These are phyloP conservation scores for Trichoderma harzianum DNA, from an alignment of 2,329 filamentous ascomycete species.

Conservation along the genomic window DNA sequence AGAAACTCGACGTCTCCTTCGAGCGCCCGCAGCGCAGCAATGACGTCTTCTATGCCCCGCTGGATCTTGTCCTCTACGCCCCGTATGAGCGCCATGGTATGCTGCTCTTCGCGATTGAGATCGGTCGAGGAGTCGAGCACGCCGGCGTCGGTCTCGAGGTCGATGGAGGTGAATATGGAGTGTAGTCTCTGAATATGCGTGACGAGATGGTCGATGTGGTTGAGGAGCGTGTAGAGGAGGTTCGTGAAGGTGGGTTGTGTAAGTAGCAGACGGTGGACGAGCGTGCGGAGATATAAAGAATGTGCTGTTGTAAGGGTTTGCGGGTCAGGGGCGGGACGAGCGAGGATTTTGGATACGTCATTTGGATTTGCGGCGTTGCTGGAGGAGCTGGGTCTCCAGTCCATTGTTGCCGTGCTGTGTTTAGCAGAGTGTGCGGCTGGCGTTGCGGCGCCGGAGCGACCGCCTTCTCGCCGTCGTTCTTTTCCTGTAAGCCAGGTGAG, in stretches of 20 bases:
- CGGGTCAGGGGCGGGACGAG: slow-evolving; percentile 61
- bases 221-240: slow-evolving; percentile 62
- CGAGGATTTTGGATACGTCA: not conserved
- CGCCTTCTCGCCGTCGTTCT: slow-evolving; percentile 28
- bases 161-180: slow-evolving; percentile 70
- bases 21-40: slow-evolving; percentile 49
- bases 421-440: slow-evolving; percentile 19
- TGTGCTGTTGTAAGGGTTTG: slow-evolving; percentile 81
- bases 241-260: slow-evolving; percentile 61
- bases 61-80: slow-evolving; percentile 64
- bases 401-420: not conserved
- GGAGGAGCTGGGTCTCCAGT: slow-evolving; percentile 11
- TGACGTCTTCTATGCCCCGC: slow-evolving; percentile 63
- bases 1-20: slow-evolving; percentile 45
- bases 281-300: slow-evolving; percentile 66
- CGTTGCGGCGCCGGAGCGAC: slow-evolving; percentile 26
- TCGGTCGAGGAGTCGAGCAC: slow-evolving; percentile 74
- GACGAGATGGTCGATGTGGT: slow-evolving; percentile 76
- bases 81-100: slow-evolving; percentile 62
- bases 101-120: slow-evolving; percentile 67
- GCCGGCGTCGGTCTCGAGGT: slow-evolving; percentile 78
- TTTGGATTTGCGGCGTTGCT: not conserved
- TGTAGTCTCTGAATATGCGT: slow-evolving; percentile 74
- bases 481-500: slow-evolving; percentile 65
- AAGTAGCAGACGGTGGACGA: slow-evolving; percentile 65